phyloP scores from a whole-genome alignment of 2,329 filamentous ascomycete genomes.

The Sporothrix dimorphospora region DNA sequence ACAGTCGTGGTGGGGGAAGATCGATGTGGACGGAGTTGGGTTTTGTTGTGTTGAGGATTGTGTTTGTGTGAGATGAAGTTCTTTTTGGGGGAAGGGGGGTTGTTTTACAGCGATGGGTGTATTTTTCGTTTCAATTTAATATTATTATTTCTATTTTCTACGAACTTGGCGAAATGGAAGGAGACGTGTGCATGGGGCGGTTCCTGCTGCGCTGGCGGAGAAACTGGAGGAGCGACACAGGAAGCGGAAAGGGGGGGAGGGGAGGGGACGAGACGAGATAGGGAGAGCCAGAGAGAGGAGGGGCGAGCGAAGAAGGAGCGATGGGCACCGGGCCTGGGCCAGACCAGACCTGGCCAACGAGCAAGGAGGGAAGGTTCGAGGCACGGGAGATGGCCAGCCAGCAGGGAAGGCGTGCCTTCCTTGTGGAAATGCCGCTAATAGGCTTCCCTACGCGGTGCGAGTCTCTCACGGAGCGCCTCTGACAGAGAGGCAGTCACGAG shows the following conservation, averaged over 20 bases:
- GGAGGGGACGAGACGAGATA: slow-evolving; percentile 12
- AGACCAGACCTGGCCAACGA: slow-evolving; percentile 13
- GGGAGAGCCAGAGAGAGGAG: not conserved
- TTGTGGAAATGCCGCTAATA: slow-evolving; percentile 10
- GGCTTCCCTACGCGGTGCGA: slow-evolving; percentile 9
- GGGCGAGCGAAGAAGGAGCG: slow-evolving; percentile 23
- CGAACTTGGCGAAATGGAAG: slow-evolving; percentile 12
- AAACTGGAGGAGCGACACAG: slow-evolving; percentile 12
- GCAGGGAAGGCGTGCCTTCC: slow-evolving; percentile 12
- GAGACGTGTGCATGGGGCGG: slow-evolving; percentile 22
- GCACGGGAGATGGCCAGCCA: slow-evolving; percentile 24
- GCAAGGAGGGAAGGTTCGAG: slow-evolving; percentile 29
- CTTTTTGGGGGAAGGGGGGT: slow-evolving; percentile 19
- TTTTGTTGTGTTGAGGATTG: slow-evolving; percentile 14
- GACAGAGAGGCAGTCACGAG: not conserved
- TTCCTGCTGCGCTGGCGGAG: slow-evolving; percentile 24
- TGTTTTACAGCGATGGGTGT: slow-evolving; percentile 20
- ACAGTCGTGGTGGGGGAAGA: not conserved
- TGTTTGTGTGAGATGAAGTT: slow-evolving; percentile 19
- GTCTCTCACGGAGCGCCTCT: no score
- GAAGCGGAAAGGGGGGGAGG: slow-evolving; percentile 20
- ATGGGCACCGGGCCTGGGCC: slow-evolving; percentile 11
- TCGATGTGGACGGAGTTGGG: slow-evolving; percentile 17
- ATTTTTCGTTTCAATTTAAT: slow-evolving; percentile 16
- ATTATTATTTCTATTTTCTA: slow-evolving; percentile 21